phyloP scores from a whole-genome alignment of 2,329 filamentous ascomycete species.

The Fusarium nisikadoi region DNA sequence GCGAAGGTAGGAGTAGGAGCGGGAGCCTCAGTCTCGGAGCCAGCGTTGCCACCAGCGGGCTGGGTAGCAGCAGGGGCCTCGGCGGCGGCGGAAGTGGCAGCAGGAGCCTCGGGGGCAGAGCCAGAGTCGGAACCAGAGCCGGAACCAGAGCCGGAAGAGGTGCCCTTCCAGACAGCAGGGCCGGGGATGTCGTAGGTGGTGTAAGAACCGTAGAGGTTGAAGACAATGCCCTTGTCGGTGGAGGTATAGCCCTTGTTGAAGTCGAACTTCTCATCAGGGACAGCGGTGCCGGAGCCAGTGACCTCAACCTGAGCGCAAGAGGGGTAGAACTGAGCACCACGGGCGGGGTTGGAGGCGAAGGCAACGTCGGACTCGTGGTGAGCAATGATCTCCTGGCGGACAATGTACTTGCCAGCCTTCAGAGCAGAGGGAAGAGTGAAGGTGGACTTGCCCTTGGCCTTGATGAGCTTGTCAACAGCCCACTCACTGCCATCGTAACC shows the following conservation, averaged over 20 bases:
- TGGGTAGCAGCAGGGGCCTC: slow-evolving; percentile 30
- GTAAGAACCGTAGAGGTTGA: slow-evolving; percentile 65
- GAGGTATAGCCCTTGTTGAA: slow-evolving; percentile 66
- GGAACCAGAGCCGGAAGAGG: slow-evolving; percentile 29
- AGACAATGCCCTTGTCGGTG: slow-evolving; percentile 65
- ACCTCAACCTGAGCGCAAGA: slow-evolving; percentile 70
- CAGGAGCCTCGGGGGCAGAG: slow-evolving; percentile 12
- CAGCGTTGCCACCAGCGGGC: slow-evolving; percentile 16
- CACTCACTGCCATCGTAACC: slow-evolving; percentile 54
- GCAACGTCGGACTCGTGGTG: slow-evolving; percentile 58
- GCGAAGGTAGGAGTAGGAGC: slow-evolving; percentile 37
- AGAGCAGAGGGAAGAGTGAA: slow-evolving; percentile 59
- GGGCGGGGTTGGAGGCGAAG: slow-evolving; percentile 45
- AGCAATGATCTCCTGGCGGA: slow-evolving; percentile 66
- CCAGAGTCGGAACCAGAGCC: slow-evolving; percentile 23
- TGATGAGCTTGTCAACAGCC: slow-evolving; percentile 58
- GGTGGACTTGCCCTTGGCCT: slow-evolving; percentile 58
- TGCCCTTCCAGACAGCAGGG: slow-evolving; percentile 46
- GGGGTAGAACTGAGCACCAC: slow-evolving; percentile 60
- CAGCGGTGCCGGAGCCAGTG: slow-evolving; percentile 56
- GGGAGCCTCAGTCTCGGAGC: slow-evolving; percentile 7
- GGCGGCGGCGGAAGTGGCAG: slow-evolving; percentile 32
- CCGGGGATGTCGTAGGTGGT: slow-evolving; percentile 50
- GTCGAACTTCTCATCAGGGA: slow-evolving; percentile 56
- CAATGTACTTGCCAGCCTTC: slow-evolving; percentile 62